Conservation (phyloP, 257 asterid genomes). For the Solanum pennellii region DNA sequence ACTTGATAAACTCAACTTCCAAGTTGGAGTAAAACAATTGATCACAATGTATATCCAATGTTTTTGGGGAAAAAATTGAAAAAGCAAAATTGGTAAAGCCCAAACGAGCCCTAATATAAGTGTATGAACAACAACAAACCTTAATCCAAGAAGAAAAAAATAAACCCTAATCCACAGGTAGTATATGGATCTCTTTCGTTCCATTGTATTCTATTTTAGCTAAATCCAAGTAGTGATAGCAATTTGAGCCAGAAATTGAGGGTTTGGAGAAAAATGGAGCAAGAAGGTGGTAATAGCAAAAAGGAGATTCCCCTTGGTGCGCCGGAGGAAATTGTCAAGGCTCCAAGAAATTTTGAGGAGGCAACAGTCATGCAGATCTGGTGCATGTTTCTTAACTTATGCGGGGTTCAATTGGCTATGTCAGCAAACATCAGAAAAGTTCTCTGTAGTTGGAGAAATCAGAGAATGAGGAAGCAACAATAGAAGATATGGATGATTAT, state of each 20-base stretch:
- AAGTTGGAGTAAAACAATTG: neutral
- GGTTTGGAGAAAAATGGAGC: neutral
- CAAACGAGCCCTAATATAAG: neutral
- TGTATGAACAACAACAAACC: neutral
- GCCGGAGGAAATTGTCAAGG: neutral
- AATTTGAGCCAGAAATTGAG: neutral
- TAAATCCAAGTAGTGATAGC: neutral
- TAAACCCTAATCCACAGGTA: neutral
- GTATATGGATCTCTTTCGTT: neutral
- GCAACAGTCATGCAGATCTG: neutral
- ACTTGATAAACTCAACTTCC: neutral
- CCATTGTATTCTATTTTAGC: neutral
- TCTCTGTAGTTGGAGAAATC: neutral
- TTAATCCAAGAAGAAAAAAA: neutral
- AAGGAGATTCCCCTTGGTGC: neutral
- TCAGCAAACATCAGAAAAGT: neutral
- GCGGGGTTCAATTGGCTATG: neutral
- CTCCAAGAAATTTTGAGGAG: neutral
- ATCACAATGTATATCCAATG: neutral
- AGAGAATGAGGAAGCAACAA: neutral
- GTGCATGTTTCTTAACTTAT: neutral
- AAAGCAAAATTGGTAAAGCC: neutral
- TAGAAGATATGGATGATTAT: neutral
- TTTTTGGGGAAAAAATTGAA: neutral
- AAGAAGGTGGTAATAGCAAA: neutral